Evolutionary conservation across 805 yeast species (phyloP).

Genomic region (Metschnikowia reukaufii): DNA sequence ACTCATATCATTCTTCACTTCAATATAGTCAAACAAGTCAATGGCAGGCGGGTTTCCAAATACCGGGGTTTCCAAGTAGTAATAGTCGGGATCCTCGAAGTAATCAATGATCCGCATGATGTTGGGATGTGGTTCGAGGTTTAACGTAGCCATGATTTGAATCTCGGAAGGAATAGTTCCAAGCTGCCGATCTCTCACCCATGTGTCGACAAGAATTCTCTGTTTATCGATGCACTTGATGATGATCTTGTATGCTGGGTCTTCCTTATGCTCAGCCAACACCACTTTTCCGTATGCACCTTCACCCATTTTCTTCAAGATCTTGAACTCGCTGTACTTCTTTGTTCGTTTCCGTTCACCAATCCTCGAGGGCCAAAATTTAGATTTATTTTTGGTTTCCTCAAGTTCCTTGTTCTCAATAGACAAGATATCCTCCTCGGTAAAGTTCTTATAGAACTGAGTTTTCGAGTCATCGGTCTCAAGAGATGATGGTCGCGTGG

Average conservation of each 20-base stretch:
- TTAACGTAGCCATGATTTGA: constrained; percentile 83
- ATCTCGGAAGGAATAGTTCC: constrained; percentile 98
- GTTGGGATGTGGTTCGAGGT: constrained; percentile 78
- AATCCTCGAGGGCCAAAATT: constrained; percentile 48
- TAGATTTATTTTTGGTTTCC: constrained; percentile 35
- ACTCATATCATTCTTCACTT: constrained; percentile 75
- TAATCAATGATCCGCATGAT: constrained; percentile 84
- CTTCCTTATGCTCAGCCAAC: constrained; percentile 65
- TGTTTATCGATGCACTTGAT: constrained; percentile 90
- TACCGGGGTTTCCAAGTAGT: constrained; percentile 87
- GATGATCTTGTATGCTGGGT: constrained; percentile 65
- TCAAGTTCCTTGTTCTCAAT: constrained; percentile 47
- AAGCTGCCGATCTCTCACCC: constrained; percentile 89
- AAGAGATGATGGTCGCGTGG: constrained; percentile 12
- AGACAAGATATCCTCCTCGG: constrained; percentile 45
- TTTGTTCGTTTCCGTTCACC: constrained; percentile 73
- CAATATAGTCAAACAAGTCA: constrained; percentile 90
- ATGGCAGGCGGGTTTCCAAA: constrained; percentile 90
- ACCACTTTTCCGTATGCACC: constrained; percentile 97
- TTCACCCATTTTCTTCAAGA: constrained; percentile 82
- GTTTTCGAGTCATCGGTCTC: constrained; percentile 11
- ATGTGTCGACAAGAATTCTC: constrained; percentile 90
- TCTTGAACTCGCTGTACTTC: constrained; percentile 65
- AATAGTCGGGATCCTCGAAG: constrained; percentile 87
- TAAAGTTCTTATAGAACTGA: constrained; percentile 24